Percentiles rank a stretch among this genome's conserved stretches.
Evolutionary conservation across 2,329 filamentous ascomycete species (phyloP).

Genomic region (Byssoonygena ceratinophila): DNA sequence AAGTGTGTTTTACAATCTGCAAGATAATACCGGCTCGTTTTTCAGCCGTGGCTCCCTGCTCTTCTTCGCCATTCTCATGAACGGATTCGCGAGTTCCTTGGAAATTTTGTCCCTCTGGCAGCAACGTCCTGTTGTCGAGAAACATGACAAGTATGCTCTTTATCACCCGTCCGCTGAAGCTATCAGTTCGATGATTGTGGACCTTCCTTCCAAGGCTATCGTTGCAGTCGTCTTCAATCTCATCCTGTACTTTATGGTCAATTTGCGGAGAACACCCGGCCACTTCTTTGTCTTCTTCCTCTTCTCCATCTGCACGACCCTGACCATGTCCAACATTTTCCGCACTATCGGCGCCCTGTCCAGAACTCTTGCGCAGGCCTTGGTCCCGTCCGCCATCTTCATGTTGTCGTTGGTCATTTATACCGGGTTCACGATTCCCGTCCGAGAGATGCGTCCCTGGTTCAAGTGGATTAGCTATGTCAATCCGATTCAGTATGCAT

Average conservation of each 20-base stretch:
- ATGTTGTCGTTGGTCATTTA: conserved; percentile 39
- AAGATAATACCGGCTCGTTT: conserved; percentile 57
- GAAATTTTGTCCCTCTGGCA: conserved; percentile 77
- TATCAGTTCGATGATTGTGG: conserved; percentile 67
- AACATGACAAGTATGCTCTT: conserved; percentile 72
- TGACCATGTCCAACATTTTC: conserved; percentile 82
- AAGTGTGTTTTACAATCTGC: conserved; percentile 70
- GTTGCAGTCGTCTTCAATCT: conserved; percentile 70
- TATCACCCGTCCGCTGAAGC: conserved; percentile 80
- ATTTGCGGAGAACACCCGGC: conserved; percentile 61
- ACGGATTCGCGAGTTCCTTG: conserved; percentile 69
- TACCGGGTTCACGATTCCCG: conserved; percentile 39
- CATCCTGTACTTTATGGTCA: conserved; percentile 76
- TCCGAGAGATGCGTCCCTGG: conserved; percentile 64
- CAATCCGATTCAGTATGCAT: conserved; percentile 68
- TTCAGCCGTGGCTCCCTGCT: conserved; percentile 68
- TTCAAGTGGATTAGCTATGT: conserved; percentile 75
- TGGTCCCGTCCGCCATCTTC: conserved; percentile 47
- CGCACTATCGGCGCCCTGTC: conserved; percentile 66
- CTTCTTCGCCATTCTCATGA: conserved; percentile 81
- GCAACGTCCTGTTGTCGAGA: conserved; percentile 85
- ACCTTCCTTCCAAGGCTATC: conserved; percentile 69
- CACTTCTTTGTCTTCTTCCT: conserved; percentile 80
- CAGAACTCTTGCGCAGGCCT: conserved; percentile 61
- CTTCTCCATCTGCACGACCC: conserved; percentile 59